Evolutionary conservation across 2,329 filamentous ascomycete genomes (phyloP).

Genomic region (Lithohypha guttulata): DNA sequence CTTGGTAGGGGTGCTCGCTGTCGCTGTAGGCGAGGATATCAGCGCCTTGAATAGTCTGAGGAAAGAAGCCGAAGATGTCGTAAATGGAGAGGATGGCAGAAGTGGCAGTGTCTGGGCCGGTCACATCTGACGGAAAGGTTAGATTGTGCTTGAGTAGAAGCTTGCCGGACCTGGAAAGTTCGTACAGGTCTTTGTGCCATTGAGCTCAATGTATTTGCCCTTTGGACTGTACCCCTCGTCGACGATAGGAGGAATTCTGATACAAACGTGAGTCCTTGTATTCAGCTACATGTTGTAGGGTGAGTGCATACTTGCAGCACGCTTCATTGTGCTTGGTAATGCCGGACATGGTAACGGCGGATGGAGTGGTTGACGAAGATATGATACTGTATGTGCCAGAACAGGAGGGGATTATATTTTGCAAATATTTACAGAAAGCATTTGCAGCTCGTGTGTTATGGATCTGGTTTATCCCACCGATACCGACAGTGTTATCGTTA

Average conservation of each 20-base stretch:
- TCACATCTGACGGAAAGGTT: slow-evolving; percentile 36
- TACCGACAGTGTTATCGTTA: no score
- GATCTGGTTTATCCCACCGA: no score
- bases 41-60: slow-evolving; percentile 52
- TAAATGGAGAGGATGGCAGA: slow-evolving; percentile 48
- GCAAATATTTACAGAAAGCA: no score
- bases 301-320: slow-evolving; percentile 33
- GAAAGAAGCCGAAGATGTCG: slow-evolving; percentile 49
- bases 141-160: slow-evolving; percentile 1
- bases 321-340: slow-evolving; percentile 35
- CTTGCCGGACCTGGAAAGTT: neutral
- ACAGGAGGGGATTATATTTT: no score
- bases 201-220: slow-evolving; percentile 48
- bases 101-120: slow-evolving; percentile 46
- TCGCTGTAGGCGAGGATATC: slow-evolving; percentile 51
- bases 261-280: neutral
- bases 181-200: slow-evolving; percentile 48
- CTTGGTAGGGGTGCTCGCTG: slow-evolving; percentile 64
- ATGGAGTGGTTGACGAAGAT: no score
- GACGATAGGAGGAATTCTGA: slow-evolving; percentile 34
- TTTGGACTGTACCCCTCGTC: slow-evolving; percentile 43
- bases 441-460: no score
- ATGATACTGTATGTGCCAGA: no score
- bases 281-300: neutral
- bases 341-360: no score